A percentile compares a stretch with the other conserved stretches of the same genome.
phyloP scores from a whole-genome alignment of 495 filamentous ascomycete genomes.

The Penicillium maclennaniae region DNA sequence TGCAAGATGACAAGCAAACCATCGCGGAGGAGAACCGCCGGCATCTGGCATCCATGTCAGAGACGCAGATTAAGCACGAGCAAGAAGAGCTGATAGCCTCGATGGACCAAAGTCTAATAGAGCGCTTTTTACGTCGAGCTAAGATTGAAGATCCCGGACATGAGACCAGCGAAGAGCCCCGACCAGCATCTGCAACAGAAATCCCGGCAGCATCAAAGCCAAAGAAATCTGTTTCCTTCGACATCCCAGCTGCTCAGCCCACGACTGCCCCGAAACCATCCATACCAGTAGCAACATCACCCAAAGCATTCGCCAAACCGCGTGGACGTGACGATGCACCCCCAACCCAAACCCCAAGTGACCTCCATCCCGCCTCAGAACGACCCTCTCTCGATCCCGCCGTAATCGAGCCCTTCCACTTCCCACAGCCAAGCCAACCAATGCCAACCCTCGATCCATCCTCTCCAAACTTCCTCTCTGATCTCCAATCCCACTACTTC shows the following conservation, averaged over 20 bases:
- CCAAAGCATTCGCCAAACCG: constrained; percentile 17
- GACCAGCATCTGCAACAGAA: not conserved
- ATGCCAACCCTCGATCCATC: constrained; percentile 75
- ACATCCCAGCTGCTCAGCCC: constrained; percentile 11
- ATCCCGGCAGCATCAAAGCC: constrained; percentile 7
- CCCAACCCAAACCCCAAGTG: constrained; percentile 29
- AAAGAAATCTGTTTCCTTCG: constrained; percentile 34
- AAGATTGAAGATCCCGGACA: constrained; percentile 63
- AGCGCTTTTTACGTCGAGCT: constrained; percentile 72
- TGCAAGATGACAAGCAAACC: constrained; percentile 51
- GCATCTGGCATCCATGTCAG: constrained; percentile 73
- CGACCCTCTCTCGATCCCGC: constrained; percentile 40
- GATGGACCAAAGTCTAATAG: constrained; percentile 66
- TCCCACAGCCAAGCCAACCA: constrained; percentile 31
- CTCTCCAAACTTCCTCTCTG: constrained; percentile 73
- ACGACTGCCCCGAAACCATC: constrained; percentile 3
- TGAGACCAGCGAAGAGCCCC: not conserved
- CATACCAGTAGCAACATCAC: not conserved
- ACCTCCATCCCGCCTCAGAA: constrained; percentile 43
- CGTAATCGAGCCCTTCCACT: constrained; percentile 59
- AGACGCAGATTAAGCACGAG: constrained; percentile 73
- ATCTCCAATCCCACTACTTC: constrained; percentile 90
- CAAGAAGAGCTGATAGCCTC: constrained; percentile 66
- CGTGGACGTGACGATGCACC: constrained; percentile 35
- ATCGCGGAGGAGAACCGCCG: constrained; percentile 83